phyloP scores from a whole-genome alignment of 179 eudicot genomes.

The Patellifolia procumbens region DNA sequence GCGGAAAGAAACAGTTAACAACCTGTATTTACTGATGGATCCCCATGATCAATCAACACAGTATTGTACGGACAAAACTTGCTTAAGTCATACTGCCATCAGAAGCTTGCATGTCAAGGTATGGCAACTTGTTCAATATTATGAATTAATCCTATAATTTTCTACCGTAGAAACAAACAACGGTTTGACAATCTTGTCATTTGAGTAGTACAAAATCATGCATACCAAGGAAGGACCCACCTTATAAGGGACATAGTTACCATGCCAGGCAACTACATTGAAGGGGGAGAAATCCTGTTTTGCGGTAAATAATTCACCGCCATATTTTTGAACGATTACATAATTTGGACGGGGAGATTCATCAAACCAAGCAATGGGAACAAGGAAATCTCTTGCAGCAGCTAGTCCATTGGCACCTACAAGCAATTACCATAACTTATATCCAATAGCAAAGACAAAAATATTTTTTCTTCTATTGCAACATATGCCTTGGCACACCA shows the following conservation, averaged over 20 bases:
- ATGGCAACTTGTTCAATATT: not conserved
- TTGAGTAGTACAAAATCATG: not conserved
- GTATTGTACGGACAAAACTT: conserved; percentile 95
- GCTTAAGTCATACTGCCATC: conserved; percentile 80
- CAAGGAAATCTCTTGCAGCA: conserved; percentile 81
- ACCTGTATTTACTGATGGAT: conserved; percentile 97
- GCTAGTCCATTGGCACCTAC: conserved; percentile 99
- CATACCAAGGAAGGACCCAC: conserved; percentile 30
- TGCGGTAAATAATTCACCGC: conserved; percentile 96
- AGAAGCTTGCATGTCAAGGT: conserved; percentile 19
- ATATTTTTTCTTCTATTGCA: too few relatives aligned
- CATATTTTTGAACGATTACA: conserved; percentile 82
- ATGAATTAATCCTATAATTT: not conserved
- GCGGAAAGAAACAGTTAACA: not conserved
- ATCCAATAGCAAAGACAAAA: not conserved
- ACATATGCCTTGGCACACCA: too few relatives aligned
- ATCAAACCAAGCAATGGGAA: conserved; percentile 86
- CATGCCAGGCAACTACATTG: conserved; percentile 99
- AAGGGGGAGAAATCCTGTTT: conserved; percentile 96
- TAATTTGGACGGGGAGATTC: conserved; percentile 58
- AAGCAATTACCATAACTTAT: conserved; percentile 3
- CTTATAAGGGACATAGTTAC: conserved; percentile 94
- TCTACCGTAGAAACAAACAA: not conserved
- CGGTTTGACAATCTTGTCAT: not conserved
- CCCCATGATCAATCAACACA: conserved; percentile 86